Evolutionary conservation across 2,329 filamentous ascomycete species (phyloP), one percentile per base, ranked within the genome.

Genomic region (Geosmithia flava): DNA sequence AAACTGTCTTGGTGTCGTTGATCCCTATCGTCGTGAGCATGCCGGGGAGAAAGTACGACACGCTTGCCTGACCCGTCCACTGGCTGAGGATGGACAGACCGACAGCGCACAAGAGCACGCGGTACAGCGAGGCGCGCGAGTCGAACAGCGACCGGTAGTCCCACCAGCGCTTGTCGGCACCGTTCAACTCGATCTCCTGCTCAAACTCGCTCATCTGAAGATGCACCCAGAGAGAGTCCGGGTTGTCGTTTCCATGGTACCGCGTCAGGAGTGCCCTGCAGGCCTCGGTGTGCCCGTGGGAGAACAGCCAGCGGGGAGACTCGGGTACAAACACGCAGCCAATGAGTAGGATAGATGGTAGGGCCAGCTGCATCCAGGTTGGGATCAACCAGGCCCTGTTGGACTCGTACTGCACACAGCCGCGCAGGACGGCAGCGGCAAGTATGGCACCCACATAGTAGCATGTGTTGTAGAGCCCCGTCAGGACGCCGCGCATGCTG

Each of bases 271-370:
- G 71, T 10, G 68, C 67, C 15, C 74, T 63, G 1, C 76, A 78
- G 52, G 81, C 69, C 20, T 80, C 75, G 13, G 70, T 64, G 23
- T 75, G 70, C 52, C 78, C 72, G 51, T 81, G 69, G 62, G 29
- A 68, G 49, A 75, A 71, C 2, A 84, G 68, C 70, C 74, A 81
- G 6, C 80, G 67, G 0, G 78, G 80, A 2, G 76, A 79, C 54
- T 85, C 81, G 2, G 80, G 81, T 58, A 83, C 78, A 62, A 81
- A 76, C 69, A 75, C 76, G 39, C 81, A 70, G 3, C 67, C 59
- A 49, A 81, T 67, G 2, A 83, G 68, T 2, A 73, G 47, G 7
- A 83, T 55, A 2, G 81, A 67, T 41, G 78, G 77, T n/a, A 81
- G 65, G 47, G 68, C 64, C 23, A 69, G 60, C 54, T 79, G 75